Base-by-base conservation (phyloP, 169 alveolate genomes). In the Blepharisma undulans region DNA sequence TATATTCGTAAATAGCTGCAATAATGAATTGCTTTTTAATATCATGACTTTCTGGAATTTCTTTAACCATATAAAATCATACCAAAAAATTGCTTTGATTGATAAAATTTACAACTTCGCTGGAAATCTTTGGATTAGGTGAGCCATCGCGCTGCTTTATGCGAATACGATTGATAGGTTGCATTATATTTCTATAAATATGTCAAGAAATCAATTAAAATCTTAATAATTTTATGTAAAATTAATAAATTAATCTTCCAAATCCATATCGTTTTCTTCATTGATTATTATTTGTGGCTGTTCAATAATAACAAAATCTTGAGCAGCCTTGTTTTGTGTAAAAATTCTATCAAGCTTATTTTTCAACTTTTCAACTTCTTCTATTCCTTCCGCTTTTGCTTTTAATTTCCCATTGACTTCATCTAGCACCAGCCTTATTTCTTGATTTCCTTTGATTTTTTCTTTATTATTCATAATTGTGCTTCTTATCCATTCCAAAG, bases 331-430 rank as follows among this genome's bases (percentile, higher is more conserved):
- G 14, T 48, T 48, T 48, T 48, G 66, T 48, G 66, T 48, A 48
- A 48, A 48, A 48, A 48, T 48, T 48, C 66, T 48, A 5, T 48
- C 66, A 36, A 82, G 89, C 60, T 32, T 82, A 60, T 82, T 48
- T 59, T 22, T 48, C 29, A 82, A n/a, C 29, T 33, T 82, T 34
- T 16, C 77, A 1, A 82, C 72, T 10, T 59, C 61, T 21, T 21
- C 36, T 19, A 82, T 21, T 22, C 78, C 77, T 82, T 1, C 22
- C 18, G 89, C 60, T 48, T 82, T 82, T 19, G 89, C 89, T 82
- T 34, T 48, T 4, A 82, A 30, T 22, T 34, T 60, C 27, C 78
- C 34, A 22, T 30, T 34, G 6, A 82, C 29, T 25, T 82, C 78
- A 4, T 48, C 78, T n/a, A 82, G 21, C 12, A 82, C 89, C 29